Evolutionary conservation across 768 basidiomycete species (phyloP), one percentile per base, ranked within the genome.

Genomic region (Jaapia argillacea): DNA sequence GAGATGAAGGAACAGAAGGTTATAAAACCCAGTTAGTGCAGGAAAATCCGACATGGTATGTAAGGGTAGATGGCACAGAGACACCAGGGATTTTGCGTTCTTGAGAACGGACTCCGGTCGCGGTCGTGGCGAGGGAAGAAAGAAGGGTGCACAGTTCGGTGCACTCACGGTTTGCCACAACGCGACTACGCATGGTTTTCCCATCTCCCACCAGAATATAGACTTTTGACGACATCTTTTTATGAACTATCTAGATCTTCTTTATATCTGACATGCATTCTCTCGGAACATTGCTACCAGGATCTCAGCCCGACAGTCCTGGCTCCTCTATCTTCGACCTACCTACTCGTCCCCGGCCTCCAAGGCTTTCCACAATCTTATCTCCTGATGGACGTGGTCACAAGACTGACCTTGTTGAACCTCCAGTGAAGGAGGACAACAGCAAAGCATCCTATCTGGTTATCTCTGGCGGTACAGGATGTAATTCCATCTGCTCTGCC

Each of bases 381-480:
- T n/a, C n/a, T 33, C 28, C 28, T 16, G 28, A 16, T 33, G 28
- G 28, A 33, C 28, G 10, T 33, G 10, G 10, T 33, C 28, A 16
- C 16, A 16, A 33, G 16, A 10, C 10, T 33, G 28, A 10, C 28
- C n/a, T n/a, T 10, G 28, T 16, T 33, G 10, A 10, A 33, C 28
- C 10, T 33, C 16, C 41, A 42, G 20, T 45, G 51, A 42, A 23
- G 43, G 18, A 44, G 46, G 22, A 26, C 16, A 40, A 24, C 5
- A 21, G n/a, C 4, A 35, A 14, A 12, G 57, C 70, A 2, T 75
- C 79, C 2, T 84, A 74, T 57, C 59, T 92, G 5, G 74, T 96
- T 40, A 75, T 97, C 43, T 92, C 89, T 40, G 92, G 92, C 0
- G 92, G 92, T n/a, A 91, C 91, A 25, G 92, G 92, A 33, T 89